Base-by-base conservation (phyloP, 306 rosid species). In the Quercus gilva region DNA sequence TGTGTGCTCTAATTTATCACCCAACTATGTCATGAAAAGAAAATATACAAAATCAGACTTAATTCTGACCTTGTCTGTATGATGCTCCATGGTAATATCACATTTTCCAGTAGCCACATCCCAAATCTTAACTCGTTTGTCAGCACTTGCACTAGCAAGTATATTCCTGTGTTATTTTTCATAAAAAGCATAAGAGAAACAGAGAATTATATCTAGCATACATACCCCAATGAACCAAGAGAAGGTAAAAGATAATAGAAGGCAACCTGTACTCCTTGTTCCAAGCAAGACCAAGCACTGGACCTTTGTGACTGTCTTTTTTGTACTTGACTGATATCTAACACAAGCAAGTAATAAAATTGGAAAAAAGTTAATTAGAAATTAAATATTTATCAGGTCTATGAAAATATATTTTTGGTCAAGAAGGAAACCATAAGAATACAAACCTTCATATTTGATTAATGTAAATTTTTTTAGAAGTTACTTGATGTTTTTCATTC, bases 111-210 rank as follows among this genome's bases (percentile, higher is more conserved):
- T 52, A 77, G 76, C 91, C 74, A 95, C 84, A 73, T 93, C 98
- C 98, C 99, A 95, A 74, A 95, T 90, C 90, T 91, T 93, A 69
- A 95, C 97, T 79, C 52, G 82, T 73, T 82, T 90, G 82, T 95
- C 98, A 71, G 96, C 99, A 82, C 99, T 90, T 79, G 93, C 98
- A 84, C 99, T 95, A 33, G 99, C 99, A 78, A 95, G 92, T 80
- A 88, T 80, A 86, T 93, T 91, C 80, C 97, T 95, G 84, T 75
- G 74, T 56, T 85, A 70, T 45, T 59, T 53, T n/a, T 10, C 13
- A 20, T 5, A 52, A 64, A 7, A 74, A 29, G 76, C 28, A 45
- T 18, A 78, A 8, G 64, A 20, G 33, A 28, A 52, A 75, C 15
- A 70, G 63, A 72, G 75, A 31, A 80, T 41, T 33, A n/a, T 75